Evolutionary conservation across 306 rosid genomes (phyloP).

Genomic region (Astragalus membranaceus): DNA sequence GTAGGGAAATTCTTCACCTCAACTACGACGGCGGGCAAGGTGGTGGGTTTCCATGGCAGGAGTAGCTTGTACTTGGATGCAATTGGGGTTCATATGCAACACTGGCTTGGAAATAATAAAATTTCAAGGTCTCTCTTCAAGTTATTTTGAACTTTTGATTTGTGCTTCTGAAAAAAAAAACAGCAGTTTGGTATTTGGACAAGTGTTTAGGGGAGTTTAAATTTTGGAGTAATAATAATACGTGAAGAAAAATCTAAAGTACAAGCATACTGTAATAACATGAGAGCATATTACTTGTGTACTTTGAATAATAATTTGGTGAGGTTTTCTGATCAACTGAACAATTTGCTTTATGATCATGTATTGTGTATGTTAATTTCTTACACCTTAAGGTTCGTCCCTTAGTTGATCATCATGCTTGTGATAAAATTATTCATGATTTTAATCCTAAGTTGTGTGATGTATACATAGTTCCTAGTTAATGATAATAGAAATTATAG

Average conservation of each 20-base stretch:
- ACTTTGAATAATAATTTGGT: neutral
- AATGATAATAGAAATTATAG: too few species aligned
- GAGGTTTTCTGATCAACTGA: neutral
- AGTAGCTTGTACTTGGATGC: conserved; percentile 84
- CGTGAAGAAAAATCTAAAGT: neutral
- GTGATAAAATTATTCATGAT: too few species aligned
- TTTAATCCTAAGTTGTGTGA: too few species aligned
- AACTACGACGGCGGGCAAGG: conserved; percentile 79
- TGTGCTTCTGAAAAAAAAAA: conserved; percentile 12
- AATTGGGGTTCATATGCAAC: conserved; percentile 90
- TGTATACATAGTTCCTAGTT: too few species aligned
- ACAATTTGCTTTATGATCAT: neutral
- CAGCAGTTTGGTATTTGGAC: neutral
- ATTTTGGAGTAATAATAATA: neutral
- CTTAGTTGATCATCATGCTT: too few species aligned
- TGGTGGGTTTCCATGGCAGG: conserved; percentile 81
- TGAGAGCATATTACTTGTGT: neutral
- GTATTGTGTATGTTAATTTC: neutral
- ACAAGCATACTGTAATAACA: neutral
- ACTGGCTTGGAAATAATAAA: conserved; percentile 82
- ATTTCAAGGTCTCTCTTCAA: conserved; percentile 50
- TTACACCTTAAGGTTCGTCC: neutral
- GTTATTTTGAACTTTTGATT: conserved; percentile 38
- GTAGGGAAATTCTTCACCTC: conserved; percentile 85
- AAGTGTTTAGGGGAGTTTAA: neutral